These are phyloP conservation scores for Antarctomyces pellizariae DNA, from an alignment of 495 filamentous ascomycete species.

Conservation along the genomic window DNA sequence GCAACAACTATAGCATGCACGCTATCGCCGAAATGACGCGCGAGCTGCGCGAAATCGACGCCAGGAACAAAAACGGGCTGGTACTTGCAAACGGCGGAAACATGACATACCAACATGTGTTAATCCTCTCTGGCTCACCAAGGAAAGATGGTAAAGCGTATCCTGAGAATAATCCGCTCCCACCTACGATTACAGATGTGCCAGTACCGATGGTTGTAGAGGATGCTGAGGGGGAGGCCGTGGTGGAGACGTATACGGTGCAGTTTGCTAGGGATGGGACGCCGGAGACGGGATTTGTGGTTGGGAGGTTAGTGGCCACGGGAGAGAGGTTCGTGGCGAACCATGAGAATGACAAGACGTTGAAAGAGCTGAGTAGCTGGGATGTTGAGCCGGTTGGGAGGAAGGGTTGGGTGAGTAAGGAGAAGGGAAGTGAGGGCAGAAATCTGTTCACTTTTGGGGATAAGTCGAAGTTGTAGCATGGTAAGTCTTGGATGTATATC, in stretches of 20 bases:
- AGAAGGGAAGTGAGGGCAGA: constrained; percentile 12
- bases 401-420: constrained; percentile 17
- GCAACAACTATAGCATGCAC: constrained; percentile 39
- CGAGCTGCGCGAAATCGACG: constrained; percentile 18
- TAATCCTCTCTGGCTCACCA: constrained; percentile 22
- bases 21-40: constrained; percentile 25
- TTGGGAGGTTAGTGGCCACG: constrained; percentile 21
- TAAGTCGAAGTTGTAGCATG: constrained; percentile 5
- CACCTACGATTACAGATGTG: constrained; percentile 10
- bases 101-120: constrained; percentile 27
- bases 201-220: constrained; percentile 14
- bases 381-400: constrained; percentile 16
- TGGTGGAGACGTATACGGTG: constrained; percentile 32
- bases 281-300: constrained; percentile 19
- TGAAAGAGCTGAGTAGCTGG: constrained; percentile 15
- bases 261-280: constrained; percentile 23
- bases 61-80: constrained; percentile 19
- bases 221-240: constrained; percentile 19
- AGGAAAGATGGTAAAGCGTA: constrained; percentile 16
- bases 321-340: constrained; percentile 27
- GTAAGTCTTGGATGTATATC: too few species aligned
- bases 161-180: constrained; percentile 17
- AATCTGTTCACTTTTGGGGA: constrained; percentile 20
- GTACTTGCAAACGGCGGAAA: constrained; percentile 32
- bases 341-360: constrained; percentile 18